These are phyloP conservation scores for Pleoardoris graminearum DNA, from an alignment of 2,329 filamentous ascomycete genomes.

Conservation along the genomic window DNA sequence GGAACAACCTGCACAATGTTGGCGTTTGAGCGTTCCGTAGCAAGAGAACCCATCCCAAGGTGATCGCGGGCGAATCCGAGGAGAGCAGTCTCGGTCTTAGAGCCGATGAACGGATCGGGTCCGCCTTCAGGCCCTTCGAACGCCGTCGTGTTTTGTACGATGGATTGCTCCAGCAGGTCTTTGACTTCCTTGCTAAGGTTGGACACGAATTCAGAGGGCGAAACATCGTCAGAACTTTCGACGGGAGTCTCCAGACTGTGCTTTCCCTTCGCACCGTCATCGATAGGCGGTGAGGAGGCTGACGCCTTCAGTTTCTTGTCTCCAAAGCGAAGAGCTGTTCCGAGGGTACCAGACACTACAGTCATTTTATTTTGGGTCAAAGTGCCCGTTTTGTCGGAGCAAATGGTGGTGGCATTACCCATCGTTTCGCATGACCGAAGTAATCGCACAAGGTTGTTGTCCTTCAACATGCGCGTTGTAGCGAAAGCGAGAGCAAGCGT, in stretches of 20 bases:
- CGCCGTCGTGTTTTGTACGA: constrained; percentile 46
- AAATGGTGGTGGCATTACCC: constrained; percentile 74
- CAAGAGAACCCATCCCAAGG: constrained; percentile 65
- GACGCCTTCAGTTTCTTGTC: constrained; percentile 45
- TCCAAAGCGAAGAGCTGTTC: constrained; percentile 61
- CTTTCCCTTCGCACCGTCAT: constrained; percentile 40
- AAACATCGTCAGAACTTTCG: constrained; percentile 52
- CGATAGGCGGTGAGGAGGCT: constrained; percentile 17
- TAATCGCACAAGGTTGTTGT: constrained; percentile 71
- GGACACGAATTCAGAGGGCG: constrained; percentile 58
- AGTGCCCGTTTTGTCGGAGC: constrained; percentile 63
- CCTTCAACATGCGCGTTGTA: constrained; percentile 68
- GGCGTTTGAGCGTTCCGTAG: constrained; percentile 64
- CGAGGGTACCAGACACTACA: constrained; percentile 72
- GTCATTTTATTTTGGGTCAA: constrained; percentile 54
- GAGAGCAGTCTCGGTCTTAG: constrained; percentile 76
- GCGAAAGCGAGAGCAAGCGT: constrained; percentile 70
- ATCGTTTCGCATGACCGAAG: constrained; percentile 71
- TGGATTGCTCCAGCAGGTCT: constrained; percentile 62
- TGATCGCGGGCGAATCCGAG: constrained; percentile 69
- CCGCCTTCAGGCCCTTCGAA: constrained; percentile 49
- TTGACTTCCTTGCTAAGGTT: constrained; percentile 58
- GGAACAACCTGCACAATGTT: constrained; percentile 60
- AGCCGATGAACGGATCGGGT: constrained; percentile 66
- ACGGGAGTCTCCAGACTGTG: constrained; percentile 38